A percentile compares a stretch with the other conserved stretches of the same genome.
These are phyloP conservation scores for Iris pallida DNA, from an alignment of 116 monocot species.

Conservation along the genomic window DNA sequence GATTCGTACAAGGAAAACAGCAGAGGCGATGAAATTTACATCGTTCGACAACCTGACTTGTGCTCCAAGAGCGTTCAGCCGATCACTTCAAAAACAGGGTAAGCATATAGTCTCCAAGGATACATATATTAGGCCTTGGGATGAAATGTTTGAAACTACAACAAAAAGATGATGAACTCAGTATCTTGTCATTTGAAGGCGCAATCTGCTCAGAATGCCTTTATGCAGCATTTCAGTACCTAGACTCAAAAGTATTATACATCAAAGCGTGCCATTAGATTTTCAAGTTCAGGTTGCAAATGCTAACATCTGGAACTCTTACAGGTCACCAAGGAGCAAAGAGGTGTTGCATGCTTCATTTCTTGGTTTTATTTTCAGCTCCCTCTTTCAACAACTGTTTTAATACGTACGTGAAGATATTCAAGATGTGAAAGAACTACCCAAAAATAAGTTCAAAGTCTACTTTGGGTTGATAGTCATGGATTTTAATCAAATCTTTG, in stretches of 20 bases:
- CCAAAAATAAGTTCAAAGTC: too few species aligned
- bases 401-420: not conserved
- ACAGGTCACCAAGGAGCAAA: not conserved
- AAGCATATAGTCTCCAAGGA: not conserved
- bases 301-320: not conserved
- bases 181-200: too few species aligned
- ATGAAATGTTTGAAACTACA: too few species aligned
- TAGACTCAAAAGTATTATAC: not conserved
- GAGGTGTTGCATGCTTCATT: not conserved
- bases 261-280: not conserved
- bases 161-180: not conserved
- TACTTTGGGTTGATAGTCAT: too few species aligned
- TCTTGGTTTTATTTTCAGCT: not conserved
- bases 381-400: not conserved
- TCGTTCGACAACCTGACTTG: constrained; percentile 65
- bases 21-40: constrained; percentile 74
- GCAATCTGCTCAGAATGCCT: not conserved
- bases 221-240: not conserved
- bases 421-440: too few species aligned
- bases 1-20: constrained; percentile 48
- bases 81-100: constrained; percentile 15
- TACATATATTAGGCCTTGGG: too few species aligned
- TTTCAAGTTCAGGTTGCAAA: not conserved
- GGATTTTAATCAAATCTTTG: too few species aligned
- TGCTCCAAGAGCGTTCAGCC: constrained; percentile 22